These are phyloP conservation scores for Ceratocystis smalleyi DNA, from an alignment of 2,329 filamentous ascomycete species.

Conservation along the genomic window DNA sequence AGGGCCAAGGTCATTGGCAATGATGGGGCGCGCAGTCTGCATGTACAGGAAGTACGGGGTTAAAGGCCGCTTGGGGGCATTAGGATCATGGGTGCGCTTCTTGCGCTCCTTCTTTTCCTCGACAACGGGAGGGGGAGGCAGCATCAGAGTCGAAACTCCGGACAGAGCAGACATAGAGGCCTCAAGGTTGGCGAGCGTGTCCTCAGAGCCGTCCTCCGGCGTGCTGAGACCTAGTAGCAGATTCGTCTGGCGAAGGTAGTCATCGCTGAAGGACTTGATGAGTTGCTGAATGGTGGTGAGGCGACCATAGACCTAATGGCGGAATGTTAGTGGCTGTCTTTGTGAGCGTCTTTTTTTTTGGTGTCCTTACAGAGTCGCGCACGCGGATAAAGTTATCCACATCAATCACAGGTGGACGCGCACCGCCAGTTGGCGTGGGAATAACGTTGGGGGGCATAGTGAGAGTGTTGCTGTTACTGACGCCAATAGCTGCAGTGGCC, in stretches of 20 bases:
- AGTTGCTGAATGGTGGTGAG: conserved; percentile 66
- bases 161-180: conserved; percentile 32
- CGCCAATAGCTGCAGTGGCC: conserved; percentile 22
- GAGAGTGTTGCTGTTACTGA: neutral
- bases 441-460: conserved; percentile 26
- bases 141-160: conserved; percentile 28
- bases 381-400: conserved; percentile 66
- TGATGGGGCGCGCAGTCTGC: conserved; percentile 69
- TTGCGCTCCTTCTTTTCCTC: conserved; percentile 78
- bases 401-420: conserved; percentile 33
- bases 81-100: conserved; percentile 75
- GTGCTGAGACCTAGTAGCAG: conserved; percentile 55
- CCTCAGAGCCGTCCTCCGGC: conserved; percentile 30
- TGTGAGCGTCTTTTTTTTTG: neutral
- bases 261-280: conserved; percentile 62
- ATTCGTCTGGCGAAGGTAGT: conserved; percentile 80
- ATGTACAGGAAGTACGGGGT: conserved; percentile 95
- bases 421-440: conserved; percentile 21
- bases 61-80: conserved; percentile 83
- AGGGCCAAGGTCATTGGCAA: conserved; percentile 62
- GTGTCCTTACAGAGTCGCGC: conserved; percentile 58
- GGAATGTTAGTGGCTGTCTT: neutral
- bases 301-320: conserved; percentile 34
- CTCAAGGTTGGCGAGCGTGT: conserved; percentile 37
- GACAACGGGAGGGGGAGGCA: conserved; percentile 30